Base-by-base conservation (phyloP, 768 basidiomycete species). In the Xerocomellus intermedius region DNA sequence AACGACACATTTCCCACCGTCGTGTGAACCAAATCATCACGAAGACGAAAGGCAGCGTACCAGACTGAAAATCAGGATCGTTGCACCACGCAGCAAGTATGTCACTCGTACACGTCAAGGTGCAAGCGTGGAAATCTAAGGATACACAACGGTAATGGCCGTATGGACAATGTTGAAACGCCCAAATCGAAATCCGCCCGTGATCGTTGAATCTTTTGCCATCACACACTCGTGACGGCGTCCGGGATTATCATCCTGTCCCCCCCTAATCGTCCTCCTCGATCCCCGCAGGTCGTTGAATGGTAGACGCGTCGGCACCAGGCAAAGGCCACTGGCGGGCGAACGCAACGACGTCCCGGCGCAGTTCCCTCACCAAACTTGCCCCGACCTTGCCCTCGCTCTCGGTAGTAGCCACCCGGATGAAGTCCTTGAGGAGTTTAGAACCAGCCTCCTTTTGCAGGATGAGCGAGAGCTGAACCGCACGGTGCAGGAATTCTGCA, bases 401-500 rank as follows among this genome's bases (percentile, higher is more conserved):
- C 55, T 82, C 77, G 4, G 74, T 79, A 0, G 85, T 85, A 8
- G 92, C 92, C 37, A 87, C 87, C 43, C 86, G 82, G 58, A 95
- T 83, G 66, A 98, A 98, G 79, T 98, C 96, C 79, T 96, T 96
- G 59, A 99, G 82, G 63, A 97, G 76, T 80, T 97, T 98, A 54
- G 83, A 82, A 32, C 94, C 94, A 24, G 97, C 91, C 76, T 97
- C 95, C 73, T 94, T 92, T 76, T 98, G 97, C 42, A 97, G 82
- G 38, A 83, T 69, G 42, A 95, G 81, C 44, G 93, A 85, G 66
- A 97, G 85, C 77, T 98, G 93, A 42, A 99, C 89, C 30, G 92
- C 84, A 47, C 95, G 94, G 79, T 98, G 93, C 52, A 99, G 79
- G 83, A 98, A 94, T 54, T 80, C 82, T 37, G 87, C 97, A 51